Conservation (phyloP, 306 rosid genomes). For the Oemleria cerasiformis region DNA sequence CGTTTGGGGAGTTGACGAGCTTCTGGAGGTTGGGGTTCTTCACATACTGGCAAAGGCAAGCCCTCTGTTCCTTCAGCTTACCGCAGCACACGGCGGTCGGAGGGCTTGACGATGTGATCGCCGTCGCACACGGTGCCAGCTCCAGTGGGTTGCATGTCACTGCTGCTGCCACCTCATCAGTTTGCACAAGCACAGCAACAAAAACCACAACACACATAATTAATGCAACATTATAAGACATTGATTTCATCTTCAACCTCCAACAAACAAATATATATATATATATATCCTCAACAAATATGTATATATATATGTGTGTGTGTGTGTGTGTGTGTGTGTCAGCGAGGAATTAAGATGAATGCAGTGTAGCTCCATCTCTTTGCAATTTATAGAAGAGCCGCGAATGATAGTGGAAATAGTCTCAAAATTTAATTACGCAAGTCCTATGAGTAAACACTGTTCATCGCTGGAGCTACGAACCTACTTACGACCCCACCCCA, state of each 20-base stretch:
- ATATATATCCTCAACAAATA: no score
- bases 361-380: constrained; percentile 10
- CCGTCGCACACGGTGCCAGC: constrained; percentile 42
- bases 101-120: constrained; percentile 36
- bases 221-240: not conserved
- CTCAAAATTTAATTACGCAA: no score
- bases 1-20: constrained; percentile 56
- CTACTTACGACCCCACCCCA: not conserved
- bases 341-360: not conserved
- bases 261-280: not conserved
- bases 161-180: constrained; percentile 28
- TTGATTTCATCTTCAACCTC: constrained; percentile 33
- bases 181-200: constrained; percentile 5
- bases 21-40: constrained; percentile 50
- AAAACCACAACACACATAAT: constrained; percentile 22
- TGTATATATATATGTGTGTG: no score
- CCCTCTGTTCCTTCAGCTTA: constrained; percentile 48
- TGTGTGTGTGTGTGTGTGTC: no score
- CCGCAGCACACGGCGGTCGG: constrained; percentile 43
- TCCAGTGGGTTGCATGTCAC: constrained; percentile 43
- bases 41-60: constrained; percentile 56
- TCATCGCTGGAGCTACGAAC: no score
- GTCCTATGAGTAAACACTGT: no score
- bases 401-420: not conserved
- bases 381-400: constrained; percentile 33